Evolutionary conservation across 495 filamentous ascomycete species (phyloP).

Genomic region (Tuber calosporum): DNA sequence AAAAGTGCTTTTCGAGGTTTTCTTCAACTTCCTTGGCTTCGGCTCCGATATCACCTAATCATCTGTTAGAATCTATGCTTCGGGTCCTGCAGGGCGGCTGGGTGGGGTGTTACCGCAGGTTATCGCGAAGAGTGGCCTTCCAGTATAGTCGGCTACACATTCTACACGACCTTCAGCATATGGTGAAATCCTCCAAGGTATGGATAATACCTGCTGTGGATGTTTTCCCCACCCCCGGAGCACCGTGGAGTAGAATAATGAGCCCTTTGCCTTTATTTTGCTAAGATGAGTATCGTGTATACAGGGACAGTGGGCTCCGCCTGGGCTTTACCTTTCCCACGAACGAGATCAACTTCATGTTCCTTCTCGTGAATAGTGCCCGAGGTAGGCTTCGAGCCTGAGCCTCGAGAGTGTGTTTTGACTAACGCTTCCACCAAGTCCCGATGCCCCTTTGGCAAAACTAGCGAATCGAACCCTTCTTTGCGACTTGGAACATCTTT

Average conservation of each 20-base stretch:
- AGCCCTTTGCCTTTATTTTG: conserved; percentile 6
- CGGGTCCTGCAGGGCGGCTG: neutral
- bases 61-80: neutral
- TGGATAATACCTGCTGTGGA: conserved; percentile 15
- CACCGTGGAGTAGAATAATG: conserved; percentile 18
- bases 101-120: conserved; percentile 12
- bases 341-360: conserved; percentile 1
- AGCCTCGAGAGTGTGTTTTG: neutral
- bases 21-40: conserved; percentile 44
- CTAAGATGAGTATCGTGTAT: neutral
- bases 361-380: neutral
- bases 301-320: neutral
- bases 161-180: conserved; percentile 7
- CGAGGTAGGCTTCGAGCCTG: neutral
- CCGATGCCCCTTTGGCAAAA: conserved; percentile 14
- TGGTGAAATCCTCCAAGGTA: too few relatives aligned
- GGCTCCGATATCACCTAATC: conserved; percentile 42
- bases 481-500: neutral
- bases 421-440: conserved; percentile 9
- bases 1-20: conserved; percentile 45
- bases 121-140: conserved; percentile 17
- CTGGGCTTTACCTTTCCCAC: neutral
- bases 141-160: conserved; percentile 15
- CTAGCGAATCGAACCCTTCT: conserved; percentile 12
- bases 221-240: conserved; percentile 25